These are phyloP conservation scores for Citrus trifoliata DNA, from an alignment of 345 rosid species.

Conservation along the genomic window DNA sequence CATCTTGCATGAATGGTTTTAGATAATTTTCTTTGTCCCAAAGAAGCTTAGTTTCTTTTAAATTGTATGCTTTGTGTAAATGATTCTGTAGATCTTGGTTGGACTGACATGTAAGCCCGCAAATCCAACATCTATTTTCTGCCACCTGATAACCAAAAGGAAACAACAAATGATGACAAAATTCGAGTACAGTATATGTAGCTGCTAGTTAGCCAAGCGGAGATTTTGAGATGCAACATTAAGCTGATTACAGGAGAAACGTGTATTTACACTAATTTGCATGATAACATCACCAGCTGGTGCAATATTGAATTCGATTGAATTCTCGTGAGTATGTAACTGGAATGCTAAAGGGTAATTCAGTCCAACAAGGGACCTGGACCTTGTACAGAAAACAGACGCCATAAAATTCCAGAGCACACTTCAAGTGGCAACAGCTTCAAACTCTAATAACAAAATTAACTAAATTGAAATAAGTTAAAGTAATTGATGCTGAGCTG, in stretches of 20 bases:
- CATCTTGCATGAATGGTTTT: conserved; percentile 76
- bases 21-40: conserved; percentile 62
- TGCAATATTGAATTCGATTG: not conserved
- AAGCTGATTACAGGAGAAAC: not conserved
- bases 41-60: conserved; percentile 34
- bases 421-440: not conserved
- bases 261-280: not conserved
- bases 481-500: conserved; percentile 18
- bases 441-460: not conserved
- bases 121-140: conserved; percentile 72
- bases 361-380: not conserved
- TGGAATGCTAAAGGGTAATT: not conserved
- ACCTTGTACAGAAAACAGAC: not conserved
- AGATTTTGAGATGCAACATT: not conserved
- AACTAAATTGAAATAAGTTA: not conserved
- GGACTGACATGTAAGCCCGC: conserved; percentile 38
- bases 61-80: conserved; percentile 37
- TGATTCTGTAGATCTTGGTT: conserved; percentile 40
- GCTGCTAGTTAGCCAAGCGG: not conserved
- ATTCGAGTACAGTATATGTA: not conserved
- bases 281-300: not conserved
- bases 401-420: not conserved
- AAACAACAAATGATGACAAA: not conserved
- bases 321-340: not conserved
- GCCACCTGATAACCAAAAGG: conserved; percentile 54